A percentile compares a stretch with the other conserved stretches of the same genome.
Conservation (phyloP, 768 basidiomycete genomes). For the Lactarius hatsudake region DNA sequence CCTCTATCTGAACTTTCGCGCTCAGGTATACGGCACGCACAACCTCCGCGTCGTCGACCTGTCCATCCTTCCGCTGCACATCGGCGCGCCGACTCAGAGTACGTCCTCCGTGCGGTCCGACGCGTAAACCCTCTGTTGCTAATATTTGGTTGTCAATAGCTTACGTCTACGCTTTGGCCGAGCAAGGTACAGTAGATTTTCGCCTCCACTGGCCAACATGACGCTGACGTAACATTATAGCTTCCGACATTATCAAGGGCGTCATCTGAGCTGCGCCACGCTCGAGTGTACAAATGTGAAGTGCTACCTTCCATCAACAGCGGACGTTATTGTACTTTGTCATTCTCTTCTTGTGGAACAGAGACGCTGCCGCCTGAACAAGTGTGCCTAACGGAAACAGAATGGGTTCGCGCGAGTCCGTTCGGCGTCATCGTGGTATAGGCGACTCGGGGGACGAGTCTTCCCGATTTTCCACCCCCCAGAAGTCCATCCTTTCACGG, state of each 20-base stretch:
- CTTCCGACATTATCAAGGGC: slow-evolving; percentile 34
- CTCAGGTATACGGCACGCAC: slow-evolving; percentile 53
- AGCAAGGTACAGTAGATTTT: slow-evolving; percentile 39
- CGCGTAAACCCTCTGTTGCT: neutral
- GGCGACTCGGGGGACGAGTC: no score
- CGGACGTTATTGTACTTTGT: neutral
- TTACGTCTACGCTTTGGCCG: slow-evolving; percentile 46
- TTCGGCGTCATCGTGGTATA: no score
- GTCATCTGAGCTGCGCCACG: slow-evolving; percentile 5
- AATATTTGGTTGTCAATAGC: neutral
- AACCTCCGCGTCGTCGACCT: slow-evolving; percentile 56
- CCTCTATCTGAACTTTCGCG: neutral
- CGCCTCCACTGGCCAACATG: neutral
- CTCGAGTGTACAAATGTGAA: neutral
- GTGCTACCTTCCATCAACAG: neutral
- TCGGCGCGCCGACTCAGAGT: slow-evolving; percentile 49
- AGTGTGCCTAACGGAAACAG: neutral
- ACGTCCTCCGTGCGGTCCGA: slow-evolving; percentile 2
- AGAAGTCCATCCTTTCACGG: no score
- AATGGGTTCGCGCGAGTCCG: no score
- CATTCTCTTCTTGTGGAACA: neutral
- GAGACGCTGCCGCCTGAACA: neutral
- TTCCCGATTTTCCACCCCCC: no score
- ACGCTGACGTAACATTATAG: slow-evolving; percentile 14
- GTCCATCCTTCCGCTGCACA: slow-evolving; percentile 52